These are phyloP conservation scores for Groenewaldozyma tartarivorans DNA, from an alignment of 805 yeast genomes.

Conservation along the genomic window DNA sequence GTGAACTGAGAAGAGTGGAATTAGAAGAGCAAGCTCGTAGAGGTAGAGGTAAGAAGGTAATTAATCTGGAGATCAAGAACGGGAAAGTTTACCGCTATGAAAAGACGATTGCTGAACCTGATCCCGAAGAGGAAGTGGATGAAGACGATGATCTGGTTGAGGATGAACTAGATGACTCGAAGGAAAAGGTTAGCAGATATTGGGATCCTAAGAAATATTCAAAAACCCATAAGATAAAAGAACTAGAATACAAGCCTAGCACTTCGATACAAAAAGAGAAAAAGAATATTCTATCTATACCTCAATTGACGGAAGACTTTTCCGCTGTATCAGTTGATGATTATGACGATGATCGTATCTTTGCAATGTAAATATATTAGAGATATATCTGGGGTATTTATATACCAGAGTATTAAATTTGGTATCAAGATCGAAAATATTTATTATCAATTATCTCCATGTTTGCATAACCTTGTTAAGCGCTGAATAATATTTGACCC, in stretches of 20 bases:
- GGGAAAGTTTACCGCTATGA: constrained; percentile 50
- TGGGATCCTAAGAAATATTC: constrained; percentile 16
- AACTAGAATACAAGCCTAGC: not conserved
- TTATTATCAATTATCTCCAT: too few relatives aligned
- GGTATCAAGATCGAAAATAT: too few relatives aligned
- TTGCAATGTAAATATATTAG: constrained; percentile 2
- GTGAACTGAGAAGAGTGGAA: constrained; percentile 55
- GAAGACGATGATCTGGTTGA: constrained; percentile 5
- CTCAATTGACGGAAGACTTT: not conserved
- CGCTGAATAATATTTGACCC: too few relatives aligned
- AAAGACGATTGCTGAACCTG: constrained; percentile 7
- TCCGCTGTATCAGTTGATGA: constrained; percentile 1
- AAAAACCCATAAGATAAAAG: constrained; percentile 13
- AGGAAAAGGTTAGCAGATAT: constrained; percentile 6
- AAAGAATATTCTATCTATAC: not conserved
- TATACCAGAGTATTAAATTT: too few relatives aligned
- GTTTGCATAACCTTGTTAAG: too few relatives aligned
- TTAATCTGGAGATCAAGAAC: constrained; percentile 69
- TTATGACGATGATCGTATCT: constrained; percentile 3
- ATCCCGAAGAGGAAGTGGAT: constrained; percentile 12
- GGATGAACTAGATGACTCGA: constrained; percentile 1
- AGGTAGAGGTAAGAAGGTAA: constrained; percentile 67
- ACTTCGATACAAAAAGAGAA: not conserved
- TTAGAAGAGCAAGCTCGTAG: constrained; percentile 45
- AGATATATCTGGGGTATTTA: too few relatives aligned